Conservation (phyloP, 179 eudicot genomes). For the Silene coronaria region DNA sequence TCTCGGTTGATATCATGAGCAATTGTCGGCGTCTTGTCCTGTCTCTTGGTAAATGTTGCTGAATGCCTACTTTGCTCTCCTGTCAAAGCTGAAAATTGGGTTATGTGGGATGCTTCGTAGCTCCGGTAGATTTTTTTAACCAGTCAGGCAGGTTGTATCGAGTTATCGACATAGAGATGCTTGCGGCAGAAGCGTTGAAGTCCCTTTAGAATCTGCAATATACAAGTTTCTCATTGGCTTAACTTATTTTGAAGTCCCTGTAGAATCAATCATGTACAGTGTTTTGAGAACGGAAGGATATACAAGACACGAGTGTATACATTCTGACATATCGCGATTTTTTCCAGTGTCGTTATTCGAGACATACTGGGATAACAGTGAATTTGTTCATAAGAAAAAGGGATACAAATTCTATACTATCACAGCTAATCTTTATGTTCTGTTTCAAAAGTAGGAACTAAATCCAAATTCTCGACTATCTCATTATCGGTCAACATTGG, state of each 20-base stretch:
- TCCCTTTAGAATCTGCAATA: neutral
- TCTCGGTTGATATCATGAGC: neutral
- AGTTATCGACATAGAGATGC: neutral
- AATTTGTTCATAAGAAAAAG: no score
- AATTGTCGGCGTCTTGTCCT: neutral
- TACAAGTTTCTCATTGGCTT: neutral
- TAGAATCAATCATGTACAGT: neutral
- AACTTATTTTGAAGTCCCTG: no score
- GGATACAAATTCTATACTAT: no score
- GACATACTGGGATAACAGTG: no score
- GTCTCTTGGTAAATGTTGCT: constrained; percentile 7
- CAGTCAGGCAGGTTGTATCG: neutral
- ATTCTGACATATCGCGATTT: no score
- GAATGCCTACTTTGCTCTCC: neutral
- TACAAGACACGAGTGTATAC: no score
- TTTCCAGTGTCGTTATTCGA: no score
- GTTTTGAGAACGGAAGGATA: neutral
- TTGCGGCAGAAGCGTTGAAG: neutral
- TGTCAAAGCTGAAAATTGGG: neutral
- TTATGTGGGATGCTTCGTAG: neutral
- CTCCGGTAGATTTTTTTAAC: neutral
- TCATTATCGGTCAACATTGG: no score
- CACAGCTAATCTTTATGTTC: no score
- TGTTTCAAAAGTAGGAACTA: no score
- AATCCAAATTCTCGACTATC: no score